Base-by-base conservation (phyloP, 73 alveolate genomes). In the Paramecium pentaurelia region DNA sequence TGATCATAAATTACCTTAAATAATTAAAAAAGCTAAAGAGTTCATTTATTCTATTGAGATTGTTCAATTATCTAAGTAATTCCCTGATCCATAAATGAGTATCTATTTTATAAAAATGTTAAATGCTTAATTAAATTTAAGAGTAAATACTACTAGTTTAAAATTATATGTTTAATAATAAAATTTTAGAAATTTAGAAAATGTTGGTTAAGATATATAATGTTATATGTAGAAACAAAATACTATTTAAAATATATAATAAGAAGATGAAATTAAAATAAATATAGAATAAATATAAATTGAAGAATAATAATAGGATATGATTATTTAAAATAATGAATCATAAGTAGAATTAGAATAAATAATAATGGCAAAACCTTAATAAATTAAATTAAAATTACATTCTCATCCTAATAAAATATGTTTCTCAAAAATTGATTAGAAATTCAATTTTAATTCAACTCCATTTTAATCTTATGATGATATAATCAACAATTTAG, bases 11-110 rank as follows among this genome's bases (percentile, higher is more conserved):
- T 36, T 36, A 73, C 58, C 87, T 32, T 7, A 34, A 12, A 25
- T 38, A 16, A 80, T 28, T 10, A 18, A 14, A 27, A 27, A 47
- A 10, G 58, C 73, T 27, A 47, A 32, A 47, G 12, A 14, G 49
- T 80, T 80, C 34, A 45, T 80, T 20, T 42, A 40, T 28, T 28
- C 47, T 20, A 40, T 2, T 42, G 71, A 80, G 22, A 80, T 80
- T 47, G 30, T 44, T 20, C 27, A 18, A 22, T 20, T 80, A n/a
- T 27, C 71, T 25, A 25, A 80, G 8, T 25, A 44, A 22, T 80
- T 10, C 8, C 91, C 91, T 3, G 91, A 80, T 80, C 91, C 91
- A 45, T 80, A 80, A 80, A 80, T 80, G 91, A 32, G 64, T 25
- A 27, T 80, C 34, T 27, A 28, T 8, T 80, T 45, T 47, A 80